Base-by-base conservation (phyloP, 495 filamentous ascomycete genomes). In the Extremus antarcticus region DNA sequence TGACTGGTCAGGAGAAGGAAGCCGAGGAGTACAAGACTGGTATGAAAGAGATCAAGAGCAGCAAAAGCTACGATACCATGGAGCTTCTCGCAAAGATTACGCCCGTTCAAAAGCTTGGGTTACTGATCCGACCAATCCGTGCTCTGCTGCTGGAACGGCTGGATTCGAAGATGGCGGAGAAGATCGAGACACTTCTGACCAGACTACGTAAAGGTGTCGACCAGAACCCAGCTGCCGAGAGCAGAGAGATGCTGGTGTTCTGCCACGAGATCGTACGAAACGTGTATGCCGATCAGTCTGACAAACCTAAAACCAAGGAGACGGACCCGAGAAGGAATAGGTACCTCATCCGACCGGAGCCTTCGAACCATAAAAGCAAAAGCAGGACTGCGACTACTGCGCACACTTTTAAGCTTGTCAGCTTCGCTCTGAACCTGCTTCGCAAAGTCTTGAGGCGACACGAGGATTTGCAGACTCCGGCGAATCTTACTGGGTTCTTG, bases 61-160 rank as follows among this genome's bases (percentile, higher is more conserved):
- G 86, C 74, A 97, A 95, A 72, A 95, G 90, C 64, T 94, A 85
- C 60, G 92, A 97, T 62, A 94, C 94, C 2, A 95, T 97, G 87
- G 92, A 97, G 63, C 74, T 97, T 51, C 75, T 97, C 51, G 85
- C 92, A 21, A 84, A 82, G 66, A 85, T 79, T 45, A 80, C 88
- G 8, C 88, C 88, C 11, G 72, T 95, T 32, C 73, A 68, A 32
- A 79, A 82, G 50, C 78, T 98, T n/a, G 78, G 80, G 3, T 77
- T 82, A 24, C 78, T 98, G 20, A 73, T 94, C 54, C 73, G 73
- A 45, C 92, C 92, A 4, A 71, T 96, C 43, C 86, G 87, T 60
- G 66, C 78, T 7, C 73, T 97, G 2, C 71, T 98, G 20, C 74
- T 80, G 39, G 87, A 96, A 71, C 94, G 86, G 65, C 76, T 96